Evolutionary conservation across 192 early-diverging fungal species (phyloP).

Genomic region (Helicostylum pulchrum): DNA sequence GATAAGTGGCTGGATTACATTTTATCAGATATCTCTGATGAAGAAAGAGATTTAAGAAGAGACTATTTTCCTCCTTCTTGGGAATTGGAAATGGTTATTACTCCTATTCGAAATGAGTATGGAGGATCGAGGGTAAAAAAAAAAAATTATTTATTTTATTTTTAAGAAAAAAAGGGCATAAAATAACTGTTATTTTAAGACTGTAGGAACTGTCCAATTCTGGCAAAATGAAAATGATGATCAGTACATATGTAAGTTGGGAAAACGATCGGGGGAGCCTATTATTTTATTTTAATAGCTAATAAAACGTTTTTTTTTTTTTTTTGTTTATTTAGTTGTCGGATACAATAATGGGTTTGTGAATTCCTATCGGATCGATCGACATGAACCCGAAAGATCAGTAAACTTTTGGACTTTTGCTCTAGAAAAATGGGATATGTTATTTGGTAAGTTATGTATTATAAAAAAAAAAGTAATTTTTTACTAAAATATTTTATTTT

Average conservation of each 20-base stretch:
- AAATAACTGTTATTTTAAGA: neutral
- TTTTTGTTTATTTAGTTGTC: conserved; percentile 15
- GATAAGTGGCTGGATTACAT: conserved; percentile 9
- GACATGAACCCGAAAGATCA: conserved; percentile 1
- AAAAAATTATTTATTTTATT: too few species aligned
- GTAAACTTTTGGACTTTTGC: conserved; percentile 18
- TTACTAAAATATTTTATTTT: neutral
- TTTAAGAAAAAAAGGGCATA: neutral
- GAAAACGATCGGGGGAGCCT: neutral
- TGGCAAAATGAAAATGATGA: neutral
- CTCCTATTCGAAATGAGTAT: conserved; percentile 2
- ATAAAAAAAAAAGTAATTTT: neutral
- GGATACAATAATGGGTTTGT: conserved; percentile 14
- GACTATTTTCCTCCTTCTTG: neutral
- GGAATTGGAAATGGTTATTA: conserved; percentile 11
- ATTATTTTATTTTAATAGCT: neutral
- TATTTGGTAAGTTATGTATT: conserved; percentile 18
- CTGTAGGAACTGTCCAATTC: neutral
- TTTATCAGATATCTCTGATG: neutral
- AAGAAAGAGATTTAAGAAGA: neutral
- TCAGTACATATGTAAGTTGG: conserved; percentile 15
- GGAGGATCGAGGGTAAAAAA: conserved; percentile 6
- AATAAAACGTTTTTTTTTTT: neutral
- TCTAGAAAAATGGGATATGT: conserved; percentile 20
- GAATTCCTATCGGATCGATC: conserved; percentile 12